Conservation (phyloP, 306 rosid genomes). For the Lotus japonicus region DNA sequence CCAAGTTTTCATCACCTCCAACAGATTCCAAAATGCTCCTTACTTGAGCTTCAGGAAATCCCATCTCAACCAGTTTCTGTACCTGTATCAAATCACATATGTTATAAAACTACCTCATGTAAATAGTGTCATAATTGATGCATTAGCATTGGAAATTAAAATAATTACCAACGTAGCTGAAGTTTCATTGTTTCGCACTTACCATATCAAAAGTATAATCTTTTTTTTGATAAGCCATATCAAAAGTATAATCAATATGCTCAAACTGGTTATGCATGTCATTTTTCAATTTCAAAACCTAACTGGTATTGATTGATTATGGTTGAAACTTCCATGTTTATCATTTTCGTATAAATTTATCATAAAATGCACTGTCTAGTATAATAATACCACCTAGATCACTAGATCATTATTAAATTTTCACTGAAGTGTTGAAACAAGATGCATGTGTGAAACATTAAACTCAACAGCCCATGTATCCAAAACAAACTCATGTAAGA, state of each 20-base stretch:
- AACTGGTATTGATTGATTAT: not conserved
- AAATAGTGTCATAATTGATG: not conserved
- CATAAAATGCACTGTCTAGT: conserved; percentile 6
- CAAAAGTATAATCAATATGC: too few species aligned
- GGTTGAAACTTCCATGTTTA: not conserved
- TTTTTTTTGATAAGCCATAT: too few species aligned
- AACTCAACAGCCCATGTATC: not conserved
- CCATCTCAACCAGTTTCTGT: conserved; percentile 87
- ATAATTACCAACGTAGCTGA: not conserved
- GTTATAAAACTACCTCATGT: not conserved
- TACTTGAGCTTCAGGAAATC: conserved; percentile 79
- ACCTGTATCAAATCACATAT: conserved; percentile 43
- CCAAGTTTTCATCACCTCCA: conserved; percentile 93
- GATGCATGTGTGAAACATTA: not conserved
- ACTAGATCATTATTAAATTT: not conserved
- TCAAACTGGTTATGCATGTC: not conserved
- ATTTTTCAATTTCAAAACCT: not conserved
- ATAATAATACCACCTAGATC: conserved; percentile 6
- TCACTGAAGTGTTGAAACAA: not conserved
- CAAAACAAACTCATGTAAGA: not conserved
- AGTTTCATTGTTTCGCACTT: not conserved
- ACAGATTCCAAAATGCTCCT: conserved; percentile 79
- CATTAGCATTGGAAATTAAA: conserved; percentile 9
- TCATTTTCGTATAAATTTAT: not conserved
- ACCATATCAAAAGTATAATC: conserved; percentile 3